Conservation (phyloP, 2,329 filamentous ascomycete genomes). For the Diaporthe citrichinensis region DNA sequence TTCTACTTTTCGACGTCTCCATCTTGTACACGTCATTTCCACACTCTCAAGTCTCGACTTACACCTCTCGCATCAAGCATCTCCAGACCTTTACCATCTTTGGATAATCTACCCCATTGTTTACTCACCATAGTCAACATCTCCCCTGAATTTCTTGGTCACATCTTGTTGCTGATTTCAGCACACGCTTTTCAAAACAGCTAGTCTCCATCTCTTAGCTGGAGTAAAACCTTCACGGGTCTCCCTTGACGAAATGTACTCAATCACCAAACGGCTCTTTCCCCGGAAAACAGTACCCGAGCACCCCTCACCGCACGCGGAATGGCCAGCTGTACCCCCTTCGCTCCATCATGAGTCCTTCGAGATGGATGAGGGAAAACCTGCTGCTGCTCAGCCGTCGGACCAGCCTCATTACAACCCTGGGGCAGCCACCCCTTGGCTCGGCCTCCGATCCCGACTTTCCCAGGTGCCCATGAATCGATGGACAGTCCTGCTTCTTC, state of each 20-base stretch:
- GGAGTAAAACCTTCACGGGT: background rate
- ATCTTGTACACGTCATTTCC: background rate
- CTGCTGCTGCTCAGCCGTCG: constrained; percentile 62
- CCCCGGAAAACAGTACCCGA: background rate
- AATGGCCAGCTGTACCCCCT: constrained; percentile 20
- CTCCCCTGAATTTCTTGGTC: background rate
- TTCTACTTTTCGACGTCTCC: background rate
- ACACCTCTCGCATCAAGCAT: background rate
- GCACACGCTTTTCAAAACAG: background rate
- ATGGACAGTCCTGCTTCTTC: constrained; percentile 91
- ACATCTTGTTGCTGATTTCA: background rate
- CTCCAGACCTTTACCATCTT: background rate
- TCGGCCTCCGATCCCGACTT: constrained; percentile 88
- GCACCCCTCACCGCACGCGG: background rate
- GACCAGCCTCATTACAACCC: constrained; percentile 50
- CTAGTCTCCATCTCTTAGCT: background rate
- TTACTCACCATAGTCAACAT: background rate
- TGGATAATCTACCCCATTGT: background rate
- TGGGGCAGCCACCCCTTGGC: constrained; percentile 86
- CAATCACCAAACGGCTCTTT: constrained; percentile 11
- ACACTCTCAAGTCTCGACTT: background rate
- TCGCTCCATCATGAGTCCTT: constrained; percentile 45
- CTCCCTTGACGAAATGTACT: background rate
- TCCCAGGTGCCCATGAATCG: constrained; percentile 98
- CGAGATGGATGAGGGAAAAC: constrained; percentile 55